phyloP scores from a whole-genome alignment of 345 rosid species.

The Rhizophora apiculata region DNA sequence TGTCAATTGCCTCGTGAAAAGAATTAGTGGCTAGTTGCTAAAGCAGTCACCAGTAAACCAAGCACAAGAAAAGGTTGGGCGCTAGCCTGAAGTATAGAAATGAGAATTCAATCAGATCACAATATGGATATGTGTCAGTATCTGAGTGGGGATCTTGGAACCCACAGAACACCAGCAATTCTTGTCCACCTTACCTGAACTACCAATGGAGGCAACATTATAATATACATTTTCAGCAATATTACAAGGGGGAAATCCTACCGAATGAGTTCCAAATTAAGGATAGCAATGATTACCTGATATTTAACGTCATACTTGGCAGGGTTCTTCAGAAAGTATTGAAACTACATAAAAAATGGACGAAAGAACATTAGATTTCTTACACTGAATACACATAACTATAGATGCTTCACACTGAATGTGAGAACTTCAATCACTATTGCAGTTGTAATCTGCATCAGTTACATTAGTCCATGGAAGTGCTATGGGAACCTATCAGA shows the following conservation, averaged over 20 bases:
- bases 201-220: too few species aligned
- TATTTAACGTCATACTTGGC: slow-evolving; percentile 91
- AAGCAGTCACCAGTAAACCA: slow-evolving; percentile 85
- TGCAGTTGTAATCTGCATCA: too few species aligned
- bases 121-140: neutral
- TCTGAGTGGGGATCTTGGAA: neutral
- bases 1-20: neutral
- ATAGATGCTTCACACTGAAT: neutral
- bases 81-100: slow-evolving; percentile 59
- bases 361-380: neutral
- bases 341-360: slow-evolving; percentile 47
- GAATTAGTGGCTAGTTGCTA: slow-evolving; percentile 74
- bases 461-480: too few species aligned
- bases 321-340: slow-evolving; percentile 93
- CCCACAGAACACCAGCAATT: neutral
- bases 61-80: slow-evolving; percentile 94
- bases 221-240: too few species aligned
- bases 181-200: neutral
- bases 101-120: too few species aligned
- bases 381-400: neutral
- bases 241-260: too few species aligned
- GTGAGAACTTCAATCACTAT: too few species aligned
- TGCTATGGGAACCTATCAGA: too few species aligned
- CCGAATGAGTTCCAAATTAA: neutral
- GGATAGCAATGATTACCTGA: slow-evolving; percentile 47